Evolutionary conservation across 345 rosid species (phyloP).

Genomic region (Iberis pinnata): DNA sequence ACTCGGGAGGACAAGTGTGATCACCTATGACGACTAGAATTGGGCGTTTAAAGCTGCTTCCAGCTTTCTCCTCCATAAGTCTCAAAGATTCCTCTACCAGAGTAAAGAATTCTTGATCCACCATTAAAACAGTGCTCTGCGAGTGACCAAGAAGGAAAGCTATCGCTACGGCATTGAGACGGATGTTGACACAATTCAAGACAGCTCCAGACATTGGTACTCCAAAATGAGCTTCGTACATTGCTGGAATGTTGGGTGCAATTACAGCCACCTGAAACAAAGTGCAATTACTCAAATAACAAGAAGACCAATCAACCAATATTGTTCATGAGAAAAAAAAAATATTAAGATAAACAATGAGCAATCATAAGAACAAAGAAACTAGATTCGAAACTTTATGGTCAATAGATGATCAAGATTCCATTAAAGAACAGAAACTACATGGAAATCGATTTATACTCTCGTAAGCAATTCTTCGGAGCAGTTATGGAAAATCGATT

Average conservation of each 20-base stretch:
- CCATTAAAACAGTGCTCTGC: constrained; percentile 52
- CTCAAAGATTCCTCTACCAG: constrained; percentile 71
- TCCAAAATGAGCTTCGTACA: constrained; percentile 86
- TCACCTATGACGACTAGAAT: constrained; percentile 71
- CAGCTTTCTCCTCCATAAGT: constrained; percentile 44
- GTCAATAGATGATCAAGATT: too few species aligned
- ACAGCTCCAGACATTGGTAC: constrained; percentile 93
- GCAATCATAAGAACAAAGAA: background rate
- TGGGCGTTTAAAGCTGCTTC: constrained; percentile 45
- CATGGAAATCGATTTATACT: too few species aligned
- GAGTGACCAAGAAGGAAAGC: constrained; percentile 88
- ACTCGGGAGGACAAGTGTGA: constrained; percentile 52
- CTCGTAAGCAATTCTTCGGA: too few species aligned
- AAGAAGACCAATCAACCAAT: constrained; percentile 6
- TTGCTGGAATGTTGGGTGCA: constrained; percentile 83
- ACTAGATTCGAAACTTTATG: too few species aligned
- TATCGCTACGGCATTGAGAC: constrained; percentile 60
- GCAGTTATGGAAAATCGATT: background rate
- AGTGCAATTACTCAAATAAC: background rate
- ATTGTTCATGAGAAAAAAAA: background rate
- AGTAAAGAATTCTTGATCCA: constrained; percentile 75
- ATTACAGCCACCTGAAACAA: constrained; percentile 61
- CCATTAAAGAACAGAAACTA: too few species aligned
- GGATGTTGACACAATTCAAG: constrained; percentile 64
- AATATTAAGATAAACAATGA: background rate